A percentile compares a stretch with the other conserved stretches of the same genome.
phyloP scores from a whole-genome alignment of 768 basidiomycete species.

The Plicaturopsis crispa region DNA sequence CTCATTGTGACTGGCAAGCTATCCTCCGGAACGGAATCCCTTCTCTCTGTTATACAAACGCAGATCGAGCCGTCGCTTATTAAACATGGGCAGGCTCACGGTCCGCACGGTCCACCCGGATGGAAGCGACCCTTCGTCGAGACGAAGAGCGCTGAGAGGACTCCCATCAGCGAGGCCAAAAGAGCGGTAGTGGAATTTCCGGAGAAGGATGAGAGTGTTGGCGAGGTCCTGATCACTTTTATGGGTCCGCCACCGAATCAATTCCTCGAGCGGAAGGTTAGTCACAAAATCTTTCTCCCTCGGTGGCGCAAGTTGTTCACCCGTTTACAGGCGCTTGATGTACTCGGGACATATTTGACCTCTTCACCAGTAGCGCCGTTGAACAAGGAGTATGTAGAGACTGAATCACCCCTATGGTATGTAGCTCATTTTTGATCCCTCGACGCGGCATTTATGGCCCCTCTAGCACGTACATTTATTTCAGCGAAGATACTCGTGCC shows the following conservation, averaged over 20 bases:
- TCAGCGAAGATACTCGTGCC: slow-evolving; percentile 70
- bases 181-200: slow-evolving; percentile 84
- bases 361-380: slow-evolving; percentile 75
- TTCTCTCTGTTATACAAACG: slow-evolving; percentile 76
- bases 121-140: slow-evolving; percentile 97
- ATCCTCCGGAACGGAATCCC: slow-evolving; percentile 62
- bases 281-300: slow-evolving; percentile 2
- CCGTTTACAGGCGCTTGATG: slow-evolving; percentile 63
- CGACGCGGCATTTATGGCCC: slow-evolving; percentile 1
- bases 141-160: slow-evolving; percentile 63
- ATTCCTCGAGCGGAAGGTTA: slow-evolving; percentile 66
- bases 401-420: slow-evolving; percentile 82
- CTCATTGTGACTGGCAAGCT: slow-evolving; percentile 87
- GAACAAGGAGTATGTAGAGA: slow-evolving; percentile 90
- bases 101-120: slow-evolving; percentile 59
- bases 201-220: slow-evolving; percentile 93
- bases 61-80: slow-evolving; percentile 80
- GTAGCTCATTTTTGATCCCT: slow-evolving; percentile 10
- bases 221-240: slow-evolving; percentile 74
- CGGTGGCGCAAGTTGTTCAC: not conserved
- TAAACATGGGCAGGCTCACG: slow-evolving; percentile 63
- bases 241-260: slow-evolving; percentile 69
- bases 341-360: slow-evolving; percentile 84
- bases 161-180: slow-evolving; percentile 41
- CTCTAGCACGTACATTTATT: slow-evolving; percentile 75